Evolutionary conservation across 805 yeast genomes (phyloP), one percentile per base, ranked within the genome.

Genomic region (Ogataea methylovora): DNA sequence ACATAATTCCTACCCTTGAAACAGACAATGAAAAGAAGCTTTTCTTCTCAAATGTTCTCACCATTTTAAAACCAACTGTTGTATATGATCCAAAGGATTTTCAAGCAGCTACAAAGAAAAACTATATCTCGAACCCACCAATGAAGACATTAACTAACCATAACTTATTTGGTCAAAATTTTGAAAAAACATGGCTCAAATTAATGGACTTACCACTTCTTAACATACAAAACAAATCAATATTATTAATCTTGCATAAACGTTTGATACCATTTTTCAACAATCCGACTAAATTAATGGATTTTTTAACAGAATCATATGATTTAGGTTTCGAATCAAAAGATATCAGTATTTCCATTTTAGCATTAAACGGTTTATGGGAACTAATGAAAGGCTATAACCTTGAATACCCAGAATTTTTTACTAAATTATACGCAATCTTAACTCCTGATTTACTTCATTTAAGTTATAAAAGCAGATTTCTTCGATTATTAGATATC

Each of bases 361-460:
- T 92, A 34, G 80, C 97, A 2, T 67, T 90, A 46, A 90, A 87
- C 56, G 94, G 96, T 9, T 64, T 90, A 34, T 90, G 86, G 60
- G 86, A 77, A 48, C 66, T 90, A 39, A 90, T 90, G 79, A 84
- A 74, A 48, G 67, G 69, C 37, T 76, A 75, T 56, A 88, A 88
- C 52, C 67, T 90, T 46, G 97, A 90, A 51, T 90, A 90, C 55
- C 97, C 97, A 13, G 80, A 86, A 41, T 92, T 90, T 52, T 90
- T 77, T 61, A 58, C 67, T 31, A 88, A 90, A 58, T 70, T 90
- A 27, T 90, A 92, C 56, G 77, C 80, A 8, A 67, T 92, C 27
- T 67, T 92, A 30, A 85, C 85, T 13, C 82, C 85, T 13, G 71
- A 76, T 24, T 56, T 92, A 37, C 62, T 92, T 49, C 88, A 80